Conservation (phyloP, 202 grass and related monocot species). For the Setaria viridis region DNA sequence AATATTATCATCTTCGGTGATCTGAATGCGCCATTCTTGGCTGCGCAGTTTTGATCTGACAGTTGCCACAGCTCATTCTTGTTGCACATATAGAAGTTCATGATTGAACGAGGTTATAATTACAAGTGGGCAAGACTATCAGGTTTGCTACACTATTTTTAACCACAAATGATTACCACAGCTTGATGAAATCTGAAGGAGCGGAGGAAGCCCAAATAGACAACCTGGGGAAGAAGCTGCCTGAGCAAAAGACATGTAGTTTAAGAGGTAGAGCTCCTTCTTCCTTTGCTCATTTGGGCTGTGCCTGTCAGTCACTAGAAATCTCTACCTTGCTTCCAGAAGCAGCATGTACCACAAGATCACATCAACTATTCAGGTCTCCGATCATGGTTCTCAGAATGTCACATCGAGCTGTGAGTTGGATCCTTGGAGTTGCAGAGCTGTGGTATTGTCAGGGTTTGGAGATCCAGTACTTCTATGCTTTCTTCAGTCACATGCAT, state of each 20-base stretch:
- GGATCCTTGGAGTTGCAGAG: constrained; percentile 10
- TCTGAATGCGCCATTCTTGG: neutral
- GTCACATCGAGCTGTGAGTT: constrained; percentile 31
- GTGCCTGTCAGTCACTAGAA: constrained; percentile 25
- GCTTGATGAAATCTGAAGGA: neutral
- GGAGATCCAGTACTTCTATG: neutral
- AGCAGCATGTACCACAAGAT: constrained; percentile 31
- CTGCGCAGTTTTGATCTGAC: neutral
- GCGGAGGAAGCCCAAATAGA: neutral
- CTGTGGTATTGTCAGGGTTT: neutral
- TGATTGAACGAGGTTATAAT: neutral
- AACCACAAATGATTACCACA: neutral
- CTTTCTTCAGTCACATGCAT: neutral
- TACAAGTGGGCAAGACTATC: neutral
- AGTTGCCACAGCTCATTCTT: neutral
- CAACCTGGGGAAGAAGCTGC: neutral
- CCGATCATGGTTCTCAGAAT: neutral
- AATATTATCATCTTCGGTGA: neutral
- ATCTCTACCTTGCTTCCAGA: constrained; percentile 24
- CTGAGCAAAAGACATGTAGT: neutral
- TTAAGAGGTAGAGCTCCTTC: neutral
- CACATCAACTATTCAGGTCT: neutral
- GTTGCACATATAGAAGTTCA: neutral
- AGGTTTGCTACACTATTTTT: neutral
- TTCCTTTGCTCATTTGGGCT: neutral